Evolutionary conservation across 805 yeast genomes (phyloP), one percentile per base, ranked within the genome.

Genomic region (Kuraishia ogatae): DNA sequence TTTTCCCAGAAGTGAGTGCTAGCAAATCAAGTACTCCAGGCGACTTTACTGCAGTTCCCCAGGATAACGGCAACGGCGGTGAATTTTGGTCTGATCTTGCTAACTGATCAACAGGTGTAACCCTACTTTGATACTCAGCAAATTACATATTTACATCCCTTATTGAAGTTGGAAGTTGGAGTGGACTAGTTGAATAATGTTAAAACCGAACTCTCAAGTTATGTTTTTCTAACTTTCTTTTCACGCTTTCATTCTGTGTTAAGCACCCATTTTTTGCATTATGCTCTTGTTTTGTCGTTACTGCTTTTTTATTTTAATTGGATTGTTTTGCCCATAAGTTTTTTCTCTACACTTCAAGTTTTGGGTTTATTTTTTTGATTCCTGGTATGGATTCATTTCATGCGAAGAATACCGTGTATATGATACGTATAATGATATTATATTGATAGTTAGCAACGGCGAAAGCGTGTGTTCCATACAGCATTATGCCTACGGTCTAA

Each of bases 1-100:
- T 56, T 46, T 59, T 59, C 50, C 61, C 57, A 26, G 62, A 59
- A 15, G 48, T 61, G 21, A 48, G 55, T 24, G 51, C 50, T 29
- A 57, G 54, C 24, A 39, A 57, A 2, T 28, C 54, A 13, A 53
- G 47, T 46, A 26, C 48, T 19, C 35, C 29, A 39, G 47, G 43
- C 10, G 54, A 50, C 21, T 17, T n/a, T 28, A 29, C 48, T 3
- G 50, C 48, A 19, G 50, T 48, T 46, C 20, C 35, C 22, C 23
- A 24, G 17, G 55, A 39, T 7, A 51, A 43, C 20, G 48, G 28
- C 28, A 52, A 52, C 50, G 54, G 35, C 19, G 51, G 28, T 13
- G 28, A 49, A 11, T 49, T 49, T 35, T 49, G 51, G 51, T 17
- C 35, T 6, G 51, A 49, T 22, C 51, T 49, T 20, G 35, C 51